Evolutionary conservation across 352 stramenopile species (phyloP), one percentile per base, ranked within the genome.

Genomic region (Pythium monospermum): DNA sequence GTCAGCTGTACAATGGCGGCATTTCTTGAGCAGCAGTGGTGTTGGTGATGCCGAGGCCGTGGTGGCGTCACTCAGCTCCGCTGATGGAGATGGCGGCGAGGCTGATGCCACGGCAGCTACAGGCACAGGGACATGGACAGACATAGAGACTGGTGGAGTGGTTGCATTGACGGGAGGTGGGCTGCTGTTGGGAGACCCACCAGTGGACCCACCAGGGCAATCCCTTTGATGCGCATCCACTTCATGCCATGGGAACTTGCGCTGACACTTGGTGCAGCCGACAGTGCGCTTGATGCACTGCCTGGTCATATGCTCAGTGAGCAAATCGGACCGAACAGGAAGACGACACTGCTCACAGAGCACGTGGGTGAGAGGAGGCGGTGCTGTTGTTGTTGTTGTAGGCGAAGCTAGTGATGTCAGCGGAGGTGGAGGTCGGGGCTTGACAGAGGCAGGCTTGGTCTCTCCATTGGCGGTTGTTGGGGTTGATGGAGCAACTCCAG

Each of bases 251-350:
- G 65, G 63, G 23, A 80, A 60, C 46, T 76, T 64, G 11, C 45
- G 26, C n/a, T 65, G 53, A 22, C 76, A 85, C 6, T 59, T 65
- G 1, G 53, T 16, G 27, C 74, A 88, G 6, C 57, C 55, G 1
- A 80, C 52, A 8, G 69, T 66, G 25, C 76, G 68, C 33, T 83
- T 82, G n/a, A 75, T 56, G 30, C 79, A 91, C 31, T 76, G 71
- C 0, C 62, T 61, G 35, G 60, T 53, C 49, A 85, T 79, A 49
- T 91, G 79, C 35, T 87, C 73, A 1, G 31, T n/a, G 7, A 74
- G 66, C 28, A 65, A 43, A 44, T 84, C 69, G 0, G 63, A 67
- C 10, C 70, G 70, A 25, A 88, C 57, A 1, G 74, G 77, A 3
- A 88, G 57, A 3, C 69, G 66, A 18, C 77, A 88, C 23, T 71